These are phyloP conservation scores for Eutrema japonicum DNA, from an alignment of 345 rosid species.

Conservation along the genomic window DNA sequence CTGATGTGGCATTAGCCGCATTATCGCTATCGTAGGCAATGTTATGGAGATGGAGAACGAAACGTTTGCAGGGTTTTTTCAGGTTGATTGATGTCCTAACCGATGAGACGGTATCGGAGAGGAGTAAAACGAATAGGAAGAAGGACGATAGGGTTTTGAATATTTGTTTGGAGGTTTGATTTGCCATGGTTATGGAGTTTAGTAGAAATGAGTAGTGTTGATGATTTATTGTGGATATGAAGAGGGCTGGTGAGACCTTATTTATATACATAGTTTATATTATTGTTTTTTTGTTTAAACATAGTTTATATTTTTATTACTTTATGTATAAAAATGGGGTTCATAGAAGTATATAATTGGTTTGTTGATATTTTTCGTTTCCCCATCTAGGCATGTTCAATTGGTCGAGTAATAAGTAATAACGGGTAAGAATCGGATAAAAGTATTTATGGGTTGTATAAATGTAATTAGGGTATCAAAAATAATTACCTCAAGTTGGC, in stretches of 20 bases:
- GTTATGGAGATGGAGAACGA: not conserved
- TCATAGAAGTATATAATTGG: not conserved
- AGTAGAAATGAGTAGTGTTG: not conserved
- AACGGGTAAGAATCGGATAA: too few species aligned
- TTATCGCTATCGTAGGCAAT: not conserved
- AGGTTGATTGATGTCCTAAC: not conserved
- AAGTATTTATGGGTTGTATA: too few species aligned
- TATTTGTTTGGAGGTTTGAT: not conserved
- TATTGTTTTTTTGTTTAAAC: too few species aligned
- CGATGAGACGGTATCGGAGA: not conserved
- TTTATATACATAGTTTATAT: slow-evolving; percentile 1
- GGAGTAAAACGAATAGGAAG: not conserved
- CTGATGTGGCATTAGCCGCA: slow-evolving; percentile 9
- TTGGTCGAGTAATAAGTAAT: too few species aligned
- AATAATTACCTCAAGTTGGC: too few species aligned
- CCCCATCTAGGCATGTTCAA: too few species aligned
- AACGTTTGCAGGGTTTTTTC: slow-evolving; percentile 21
- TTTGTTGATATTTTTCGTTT: not conserved
- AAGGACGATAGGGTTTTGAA: not conserved
- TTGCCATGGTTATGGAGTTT: slow-evolving; percentile 1
- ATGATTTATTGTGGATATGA: not conserved
- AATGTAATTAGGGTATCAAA: too few species aligned
- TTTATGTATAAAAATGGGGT: not conserved
- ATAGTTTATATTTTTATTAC: not conserved
- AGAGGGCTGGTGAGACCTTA: not conserved